Evolutionary conservation across 768 basidiomycete genomes (phyloP).

Genomic region (Obba rivulosa): DNA sequence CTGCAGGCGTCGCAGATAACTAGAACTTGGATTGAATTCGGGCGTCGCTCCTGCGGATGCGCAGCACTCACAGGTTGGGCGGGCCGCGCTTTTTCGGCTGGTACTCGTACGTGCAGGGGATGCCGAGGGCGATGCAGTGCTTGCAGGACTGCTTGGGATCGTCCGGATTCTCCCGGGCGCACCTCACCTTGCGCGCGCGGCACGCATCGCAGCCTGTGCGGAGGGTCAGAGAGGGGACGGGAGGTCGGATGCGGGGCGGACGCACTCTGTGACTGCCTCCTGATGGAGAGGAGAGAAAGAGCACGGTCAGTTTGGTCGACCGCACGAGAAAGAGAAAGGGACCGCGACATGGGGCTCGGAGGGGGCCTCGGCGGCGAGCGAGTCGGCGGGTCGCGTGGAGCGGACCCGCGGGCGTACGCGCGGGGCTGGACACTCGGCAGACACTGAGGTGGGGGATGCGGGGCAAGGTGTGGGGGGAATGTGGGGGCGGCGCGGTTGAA

Average conservation of each 20-base stretch:
- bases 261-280: slow-evolving; percentile 84
- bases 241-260: slow-evolving; percentile 18
- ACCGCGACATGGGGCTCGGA: slow-evolving; percentile 20
- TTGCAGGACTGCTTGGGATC: slow-evolving; percentile 79
- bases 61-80: slow-evolving; percentile 69
- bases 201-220: slow-evolving; percentile 78
- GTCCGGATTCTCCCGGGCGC: slow-evolving; percentile 73
- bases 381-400: slow-evolving; percentile 3
- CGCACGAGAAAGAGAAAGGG: slow-evolving; percentile 17
- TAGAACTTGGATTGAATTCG: slow-evolving; percentile 21
- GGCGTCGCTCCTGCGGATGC: slow-evolving; percentile 7
- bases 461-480: slow-evolving; percentile 31
- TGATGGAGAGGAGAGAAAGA: slow-evolving; percentile 30
- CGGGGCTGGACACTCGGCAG: slow-evolving; percentile 15
- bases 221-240: slow-evolving; percentile 20
- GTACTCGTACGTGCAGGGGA: slow-evolving; percentile 87
- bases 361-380: background rate
- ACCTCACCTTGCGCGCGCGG: slow-evolving; percentile 81
- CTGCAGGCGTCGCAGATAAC: slow-evolving; percentile 76
- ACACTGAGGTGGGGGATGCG: slow-evolving; percentile 12
- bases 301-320: slow-evolving; percentile 21
- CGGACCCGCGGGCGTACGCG: slow-evolving; percentile 11
- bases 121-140: slow-evolving; percentile 77
- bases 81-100: slow-evolving; percentile 93
- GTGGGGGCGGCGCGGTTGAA: slow-evolving; percentile 31